phyloP scores from a whole-genome alignment of 2,329 filamentous ascomycete genomes.

The Penicillium frequentans region DNA sequence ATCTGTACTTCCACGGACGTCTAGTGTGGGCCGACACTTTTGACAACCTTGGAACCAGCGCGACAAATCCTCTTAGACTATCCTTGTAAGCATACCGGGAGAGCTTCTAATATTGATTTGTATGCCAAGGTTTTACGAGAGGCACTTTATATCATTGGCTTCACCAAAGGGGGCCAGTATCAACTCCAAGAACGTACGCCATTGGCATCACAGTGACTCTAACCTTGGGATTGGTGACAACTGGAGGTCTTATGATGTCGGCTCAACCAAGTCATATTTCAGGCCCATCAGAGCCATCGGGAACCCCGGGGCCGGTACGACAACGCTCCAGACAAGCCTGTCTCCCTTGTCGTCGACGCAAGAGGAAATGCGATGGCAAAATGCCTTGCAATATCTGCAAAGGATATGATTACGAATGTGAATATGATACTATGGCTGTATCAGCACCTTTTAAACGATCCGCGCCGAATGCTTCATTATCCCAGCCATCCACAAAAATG shows the following conservation, averaged over 20 bases:
- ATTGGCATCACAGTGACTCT: background rate
- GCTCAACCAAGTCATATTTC: background rate
- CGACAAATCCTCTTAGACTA: background rate
- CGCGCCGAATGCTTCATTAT: background rate
- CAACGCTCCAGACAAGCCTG: slow-evolving; percentile 18
- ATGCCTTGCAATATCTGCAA: slow-evolving; percentile 18
- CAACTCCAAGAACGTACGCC: background rate
- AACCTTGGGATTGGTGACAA: background rate
- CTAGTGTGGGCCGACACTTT: background rate
- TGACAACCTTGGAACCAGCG: background rate
- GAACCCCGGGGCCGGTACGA: slow-evolving; percentile 2
- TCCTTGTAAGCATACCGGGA: background rate
- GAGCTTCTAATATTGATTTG: background rate
- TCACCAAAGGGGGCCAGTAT: background rate
- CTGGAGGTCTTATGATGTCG: background rate
- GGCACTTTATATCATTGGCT: background rate
- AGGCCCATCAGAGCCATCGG: background rate
- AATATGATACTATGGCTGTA: slow-evolving; percentile 5
- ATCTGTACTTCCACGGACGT: background rate
- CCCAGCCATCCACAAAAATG: background rate
- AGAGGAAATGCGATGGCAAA: slow-evolving; percentile 20
- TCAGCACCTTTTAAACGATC: background rate
- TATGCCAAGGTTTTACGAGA: background rate
- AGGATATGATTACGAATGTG: slow-evolving; percentile 18
- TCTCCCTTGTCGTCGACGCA: slow-evolving; percentile 17